phyloP scores from a whole-genome alignment of 306 rosid species.

The Pyrus betulifolia region DNA sequence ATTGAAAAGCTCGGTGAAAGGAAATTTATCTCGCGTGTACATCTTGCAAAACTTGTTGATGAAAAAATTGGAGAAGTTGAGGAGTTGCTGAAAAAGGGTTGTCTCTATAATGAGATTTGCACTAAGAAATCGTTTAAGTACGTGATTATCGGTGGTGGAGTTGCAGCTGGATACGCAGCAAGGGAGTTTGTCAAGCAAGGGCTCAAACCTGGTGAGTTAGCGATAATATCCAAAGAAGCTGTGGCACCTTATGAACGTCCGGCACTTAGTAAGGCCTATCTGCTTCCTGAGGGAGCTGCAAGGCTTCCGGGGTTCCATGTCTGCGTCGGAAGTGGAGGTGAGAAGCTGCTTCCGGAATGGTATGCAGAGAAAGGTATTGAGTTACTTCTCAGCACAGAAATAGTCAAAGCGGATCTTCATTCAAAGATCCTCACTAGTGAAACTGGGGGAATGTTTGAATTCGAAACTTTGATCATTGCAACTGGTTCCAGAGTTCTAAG shows the following conservation, averaged over 20 bases:
- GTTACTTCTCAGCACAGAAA: slow-evolving; percentile 33
- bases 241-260: slow-evolving; percentile 50
- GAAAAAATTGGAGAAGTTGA: slow-evolving; percentile 21
- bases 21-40: background rate
- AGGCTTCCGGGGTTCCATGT: slow-evolving; percentile 39
- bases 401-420: slow-evolving; percentile 15
- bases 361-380: slow-evolving; percentile 29
- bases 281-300: slow-evolving; percentile 26
- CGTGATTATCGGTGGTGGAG: slow-evolving; percentile 44
- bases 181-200: slow-evolving; percentile 35
- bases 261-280: slow-evolving; percentile 34
- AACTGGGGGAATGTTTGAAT: slow-evolving; percentile 18
- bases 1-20: slow-evolving; percentile 4
- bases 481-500: slow-evolving; percentile 25
- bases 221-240: slow-evolving; percentile 35
- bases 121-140: slow-evolving; percentile 16
- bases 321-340: slow-evolving; percentile 48
- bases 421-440: slow-evolving; percentile 20
- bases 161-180: slow-evolving; percentile 49
- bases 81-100: slow-evolving; percentile 28
- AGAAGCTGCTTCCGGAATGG: slow-evolving; percentile 34
- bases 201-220: slow-evolving; percentile 25
- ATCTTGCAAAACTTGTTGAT: slow-evolving; percentile 15
- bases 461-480: slow-evolving; percentile 28
- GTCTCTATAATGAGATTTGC: background rate